Conservation (phyloP, 169 alveolate species). For the Plasmodium fragile region DNA sequence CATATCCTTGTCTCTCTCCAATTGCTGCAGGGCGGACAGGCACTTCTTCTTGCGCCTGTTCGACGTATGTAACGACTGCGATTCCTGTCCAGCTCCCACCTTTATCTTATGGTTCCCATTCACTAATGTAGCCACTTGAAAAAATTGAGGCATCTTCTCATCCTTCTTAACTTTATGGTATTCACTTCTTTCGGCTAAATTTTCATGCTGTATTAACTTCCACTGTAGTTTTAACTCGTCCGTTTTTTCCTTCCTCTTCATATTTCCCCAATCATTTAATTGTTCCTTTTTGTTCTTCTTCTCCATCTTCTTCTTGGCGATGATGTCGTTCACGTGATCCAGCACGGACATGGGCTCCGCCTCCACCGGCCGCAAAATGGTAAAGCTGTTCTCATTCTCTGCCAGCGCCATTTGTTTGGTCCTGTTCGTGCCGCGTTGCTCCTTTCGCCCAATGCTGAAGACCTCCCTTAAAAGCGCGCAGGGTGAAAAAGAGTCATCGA, state of each 20-base stretch:
- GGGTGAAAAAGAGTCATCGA: neutral
- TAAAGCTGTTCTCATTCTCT: neutral
- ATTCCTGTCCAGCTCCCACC: conserved; percentile 74
- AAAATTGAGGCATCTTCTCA: conserved; percentile 74
- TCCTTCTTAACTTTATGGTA: conserved; percentile 71
- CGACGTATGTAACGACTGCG: conserved; percentile 73
- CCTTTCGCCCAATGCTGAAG: neutral
- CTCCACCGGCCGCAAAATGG: conserved; percentile 11
- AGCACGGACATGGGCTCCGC: conserved; percentile 64
- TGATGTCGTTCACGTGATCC: conserved; percentile 44
- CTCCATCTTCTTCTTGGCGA: conserved; percentile 20
- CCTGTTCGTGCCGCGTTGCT: neutral
- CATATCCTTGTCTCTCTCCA: conserved; percentile 38
- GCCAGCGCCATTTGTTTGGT: neutral
- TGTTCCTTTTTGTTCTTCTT: conserved; percentile 32
- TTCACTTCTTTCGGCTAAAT: conserved; percentile 35
- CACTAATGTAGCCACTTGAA: conserved; percentile 75
- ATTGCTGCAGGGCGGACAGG: conserved; percentile 43
- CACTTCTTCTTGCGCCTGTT: conserved; percentile 53
- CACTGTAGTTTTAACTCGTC: conserved; percentile 73
- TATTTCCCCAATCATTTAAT: conserved; percentile 64
- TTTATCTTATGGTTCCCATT: conserved; percentile 64
- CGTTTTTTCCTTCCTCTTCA: conserved; percentile 63
- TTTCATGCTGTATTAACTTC: conserved; percentile 68
- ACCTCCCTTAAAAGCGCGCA: neutral